Evolutionary conservation across 2,329 filamentous ascomycete genomes (phyloP).

Genomic region (Ambrosiella beaveri): DNA sequence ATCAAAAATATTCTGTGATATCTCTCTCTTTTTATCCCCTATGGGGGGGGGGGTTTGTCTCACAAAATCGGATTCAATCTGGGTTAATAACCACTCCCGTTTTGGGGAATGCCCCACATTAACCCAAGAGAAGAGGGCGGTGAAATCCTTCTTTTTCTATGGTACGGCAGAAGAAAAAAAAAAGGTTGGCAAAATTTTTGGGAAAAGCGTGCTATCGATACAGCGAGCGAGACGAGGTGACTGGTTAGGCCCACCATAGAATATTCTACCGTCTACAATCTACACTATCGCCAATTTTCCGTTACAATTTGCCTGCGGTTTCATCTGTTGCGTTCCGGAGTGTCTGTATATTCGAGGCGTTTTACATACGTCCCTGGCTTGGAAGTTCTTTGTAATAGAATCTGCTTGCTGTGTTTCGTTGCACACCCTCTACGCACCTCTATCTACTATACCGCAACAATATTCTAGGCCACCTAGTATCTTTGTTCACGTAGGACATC

Average conservation of each 20-base stretch:
- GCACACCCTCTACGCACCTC: neutral
- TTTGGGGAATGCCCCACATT: neutral
- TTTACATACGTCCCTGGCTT: too few species aligned
- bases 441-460: neutral
- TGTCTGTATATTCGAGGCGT: too few species aligned
- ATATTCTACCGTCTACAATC: neutral
- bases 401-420: neutral
- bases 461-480: too few species aligned
- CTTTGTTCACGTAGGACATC: too few species aligned
- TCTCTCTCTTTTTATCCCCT: neutral
- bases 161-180: slow-evolving; percentile 12
- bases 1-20: neutral
- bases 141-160: neutral
- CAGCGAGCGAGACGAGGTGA: neutral
- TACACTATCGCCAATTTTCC: too few species aligned
- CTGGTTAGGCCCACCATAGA: neutral
- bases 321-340: too few species aligned
- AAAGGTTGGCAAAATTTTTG: slow-evolving; percentile 11
- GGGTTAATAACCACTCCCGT: neutral
- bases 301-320: too few species aligned
- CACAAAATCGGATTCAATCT: neutral
- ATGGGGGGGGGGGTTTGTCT: neutral
- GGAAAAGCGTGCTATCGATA: neutral
- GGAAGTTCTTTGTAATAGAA: neutral
- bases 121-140: neutral